Evolutionary conservation across 768 basidiomycete species (phyloP).

Genomic region (Suillus spraguei): DNA sequence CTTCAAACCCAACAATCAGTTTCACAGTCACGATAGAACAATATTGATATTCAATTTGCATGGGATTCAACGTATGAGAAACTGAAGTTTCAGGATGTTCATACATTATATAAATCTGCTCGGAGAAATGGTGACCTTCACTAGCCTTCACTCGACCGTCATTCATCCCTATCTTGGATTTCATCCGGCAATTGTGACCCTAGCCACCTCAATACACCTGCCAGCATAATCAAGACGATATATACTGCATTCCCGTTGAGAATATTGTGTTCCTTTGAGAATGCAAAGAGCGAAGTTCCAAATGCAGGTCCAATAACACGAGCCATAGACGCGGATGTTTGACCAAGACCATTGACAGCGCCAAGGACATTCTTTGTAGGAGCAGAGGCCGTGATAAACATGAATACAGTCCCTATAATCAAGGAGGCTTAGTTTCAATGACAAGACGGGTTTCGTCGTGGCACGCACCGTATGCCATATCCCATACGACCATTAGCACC

Average conservation of each 20-base stretch:
- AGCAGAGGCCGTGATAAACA: conserved; percentile 62
- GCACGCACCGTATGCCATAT: conserved; percentile 58
- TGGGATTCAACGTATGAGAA: not conserved
- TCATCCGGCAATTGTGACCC: conserved; percentile 43
- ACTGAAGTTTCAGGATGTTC: not conserved
- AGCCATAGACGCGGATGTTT: conserved; percentile 46
- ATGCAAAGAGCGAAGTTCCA: conserved; percentile 53
- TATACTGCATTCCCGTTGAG: conserved; percentile 53
- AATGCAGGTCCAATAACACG: conserved; percentile 51
- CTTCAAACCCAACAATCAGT: not conserved
- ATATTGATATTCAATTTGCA: not conserved
- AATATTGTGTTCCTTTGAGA: conserved; percentile 46
- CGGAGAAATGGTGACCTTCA: not conserved
- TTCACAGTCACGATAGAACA: not conserved
- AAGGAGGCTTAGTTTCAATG: not conserved
- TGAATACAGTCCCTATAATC: conserved; percentile 60
- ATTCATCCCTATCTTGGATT: conserved; percentile 37
- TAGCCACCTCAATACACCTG: conserved; percentile 38
- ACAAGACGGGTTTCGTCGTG: not conserved
- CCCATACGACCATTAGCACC: conserved; percentile 47
- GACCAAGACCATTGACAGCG: conserved; percentile 61
- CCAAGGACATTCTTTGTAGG: conserved; percentile 56
- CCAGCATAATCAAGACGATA: conserved; percentile 39
- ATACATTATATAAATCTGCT: not conserved
- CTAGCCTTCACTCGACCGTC: conserved; percentile 4